These are phyloP conservation scores for Pistacia vera DNA, from an alignment of 345 rosid genomes.

Conservation along the genomic window DNA sequence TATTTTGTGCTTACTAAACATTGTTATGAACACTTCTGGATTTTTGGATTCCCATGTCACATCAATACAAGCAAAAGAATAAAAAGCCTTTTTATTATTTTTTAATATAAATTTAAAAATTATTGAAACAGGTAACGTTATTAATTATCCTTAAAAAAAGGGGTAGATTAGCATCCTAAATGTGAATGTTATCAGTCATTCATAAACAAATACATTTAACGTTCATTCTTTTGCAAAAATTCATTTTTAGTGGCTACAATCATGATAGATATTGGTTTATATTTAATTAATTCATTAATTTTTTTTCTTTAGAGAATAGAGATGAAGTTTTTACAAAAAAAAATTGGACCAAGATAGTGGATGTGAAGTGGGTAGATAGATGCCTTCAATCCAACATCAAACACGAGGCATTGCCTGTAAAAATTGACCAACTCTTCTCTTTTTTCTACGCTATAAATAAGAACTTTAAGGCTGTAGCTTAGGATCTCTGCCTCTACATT, in stretches of 20 bases:
- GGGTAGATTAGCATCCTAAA: too few relatives aligned
- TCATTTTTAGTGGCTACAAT: not conserved
- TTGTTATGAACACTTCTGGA: too few relatives aligned
- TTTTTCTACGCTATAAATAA: not conserved
- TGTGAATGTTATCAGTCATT: too few relatives aligned
- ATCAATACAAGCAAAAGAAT: too few relatives aligned
- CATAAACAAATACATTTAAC: too few relatives aligned
- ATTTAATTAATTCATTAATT: not conserved
- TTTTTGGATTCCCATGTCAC: too few relatives aligned
- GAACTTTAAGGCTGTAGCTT: not conserved
- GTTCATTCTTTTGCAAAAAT: not conserved
- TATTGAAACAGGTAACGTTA: too few relatives aligned
- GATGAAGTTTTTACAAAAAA: not conserved
- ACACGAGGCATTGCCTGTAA: conserved; percentile 24
- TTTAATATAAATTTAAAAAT: too few relatives aligned
- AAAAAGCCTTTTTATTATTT: too few relatives aligned
- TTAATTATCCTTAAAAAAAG: too few relatives aligned
- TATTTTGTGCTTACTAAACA: too few relatives aligned
- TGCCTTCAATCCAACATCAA: not conserved
- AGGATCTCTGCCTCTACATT: conserved; percentile 10
- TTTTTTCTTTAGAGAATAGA: not conserved
- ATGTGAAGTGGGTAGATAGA: not conserved
- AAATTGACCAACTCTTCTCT: conserved; percentile 26
- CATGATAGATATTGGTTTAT: not conserved
- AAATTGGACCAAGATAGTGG: not conserved